Base-by-base conservation (phyloP, 2,329 filamentous ascomycete species). In the Phaeophleospora eucalypticola region DNA sequence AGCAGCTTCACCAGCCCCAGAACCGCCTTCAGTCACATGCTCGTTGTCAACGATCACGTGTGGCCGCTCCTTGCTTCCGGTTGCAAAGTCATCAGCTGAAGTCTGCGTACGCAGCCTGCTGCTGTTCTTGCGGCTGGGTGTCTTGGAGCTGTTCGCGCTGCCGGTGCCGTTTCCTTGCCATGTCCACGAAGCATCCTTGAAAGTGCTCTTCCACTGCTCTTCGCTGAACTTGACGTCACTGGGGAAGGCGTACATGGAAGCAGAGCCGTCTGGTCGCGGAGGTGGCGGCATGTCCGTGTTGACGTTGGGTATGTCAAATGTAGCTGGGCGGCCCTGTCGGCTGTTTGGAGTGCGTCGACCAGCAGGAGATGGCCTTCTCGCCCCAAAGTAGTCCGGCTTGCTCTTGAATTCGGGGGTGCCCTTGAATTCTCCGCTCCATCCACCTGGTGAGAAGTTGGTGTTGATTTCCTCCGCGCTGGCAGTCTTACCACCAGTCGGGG, bases 381-480 rank as follows among this genome's bases (percentile, higher is more conserved):
- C 41, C 27, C 66, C 62, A 53, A 75, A 74, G 53, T 73, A 72
- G 40, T 72, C 69, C 4, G 64, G 56, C 24, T 59, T 65, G 36
- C 69, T 69, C 35, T 51, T 41, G 16, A 17, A 18, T 9, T 10
- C 8, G 9, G 45, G 38, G 9, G 45, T 41, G 16, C 43, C 36
- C 39, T 65, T 58, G 51, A 76, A 76, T 38, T 67, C 70, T 33
- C 71, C 72, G 54, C 65, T 67, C 67, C 70, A 75, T 21, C 71
- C 70, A 18, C 65, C 65, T 17, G 72, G 68, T 6, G 70, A 71
- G 54, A 75, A 76, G 20, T 69, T 72, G 41, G 72, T 72, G 48
- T 75, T 74, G 61, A 76, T 74, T 49, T 68, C 69, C 47, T 75
- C 73, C 37, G 70, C 68, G 51, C 73, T 76, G 48, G 66, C 65